These are phyloP conservation scores for Penicillium simplicissimum DNA, from an alignment of 495 filamentous ascomycete species.

Conservation along the genomic window DNA sequence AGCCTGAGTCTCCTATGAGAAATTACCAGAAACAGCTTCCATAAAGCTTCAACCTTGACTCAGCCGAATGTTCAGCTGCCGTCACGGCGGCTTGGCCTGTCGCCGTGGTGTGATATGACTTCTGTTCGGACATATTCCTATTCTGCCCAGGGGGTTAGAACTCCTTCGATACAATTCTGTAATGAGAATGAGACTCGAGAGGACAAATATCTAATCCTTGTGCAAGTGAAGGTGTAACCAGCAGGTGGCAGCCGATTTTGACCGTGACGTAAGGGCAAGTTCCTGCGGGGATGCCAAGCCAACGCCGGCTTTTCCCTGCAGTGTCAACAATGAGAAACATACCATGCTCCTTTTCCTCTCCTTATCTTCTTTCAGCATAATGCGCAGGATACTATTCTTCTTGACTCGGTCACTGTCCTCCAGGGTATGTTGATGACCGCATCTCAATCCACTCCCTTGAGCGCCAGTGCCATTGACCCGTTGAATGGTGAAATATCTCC, in stretches of 20 bases:
- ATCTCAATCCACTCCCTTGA: constrained; percentile 64
- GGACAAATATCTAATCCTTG: background rate
- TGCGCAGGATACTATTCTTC: constrained; percentile 76
- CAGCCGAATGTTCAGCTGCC: constrained; percentile 68
- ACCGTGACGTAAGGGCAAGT: constrained; percentile 28
- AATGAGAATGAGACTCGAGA: background rate
- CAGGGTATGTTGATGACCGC: constrained; percentile 72
- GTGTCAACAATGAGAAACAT: constrained; percentile 28
- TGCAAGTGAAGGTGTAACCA: background rate
- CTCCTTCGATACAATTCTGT: too few species aligned
- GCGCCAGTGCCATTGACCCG: constrained; percentile 76
- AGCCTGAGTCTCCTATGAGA: background rate
- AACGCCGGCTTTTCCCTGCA: constrained; percentile 13
- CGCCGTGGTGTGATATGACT: constrained; percentile 80
- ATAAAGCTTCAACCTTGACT: constrained; percentile 76
- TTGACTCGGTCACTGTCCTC: constrained; percentile 83
- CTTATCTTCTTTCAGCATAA: constrained; percentile 64
- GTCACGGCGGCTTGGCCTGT: constrained; percentile 75
- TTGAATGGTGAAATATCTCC: constrained; percentile 70
- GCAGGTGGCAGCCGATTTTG: constrained; percentile 1
- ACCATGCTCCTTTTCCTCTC: constrained; percentile 69
- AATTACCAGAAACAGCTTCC: constrained; percentile 89
- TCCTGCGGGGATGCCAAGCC: constrained; percentile 24
- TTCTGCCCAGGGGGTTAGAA: constrained; percentile 22
- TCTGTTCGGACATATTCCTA: constrained; percentile 59